Evolutionary conservation across 202 grass and related monocot genomes (phyloP), one percentile per base, ranked within the genome.

Genomic region (Hordeum pubiflorum): DNA sequence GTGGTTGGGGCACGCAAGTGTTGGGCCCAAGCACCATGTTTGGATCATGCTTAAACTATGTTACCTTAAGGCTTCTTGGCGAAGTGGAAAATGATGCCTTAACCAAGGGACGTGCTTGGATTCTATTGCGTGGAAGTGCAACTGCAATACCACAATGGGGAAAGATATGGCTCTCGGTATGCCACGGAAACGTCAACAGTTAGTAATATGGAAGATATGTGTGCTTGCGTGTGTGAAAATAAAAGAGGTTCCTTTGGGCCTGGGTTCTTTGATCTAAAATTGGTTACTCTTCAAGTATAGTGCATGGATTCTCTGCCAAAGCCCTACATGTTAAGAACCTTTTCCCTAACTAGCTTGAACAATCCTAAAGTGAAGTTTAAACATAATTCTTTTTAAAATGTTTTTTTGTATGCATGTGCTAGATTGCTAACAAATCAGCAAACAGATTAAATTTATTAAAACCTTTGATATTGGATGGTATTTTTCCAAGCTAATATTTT

Each of bases 141-240:
- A 3, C 65, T 14, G 44, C 78, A 20, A 69, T 89, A 40, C 78
- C 83, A 36, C 82, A 74, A 3, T 89, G 88, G 88, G 88, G 84
- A 7, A 89, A 90, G 69, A 83, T 90, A 81, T 90, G 84, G 84
- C 58, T 89, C n/a, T 79, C 87, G 68, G 87, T 83, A 83, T 72
- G 54, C 17, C 8, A 61, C 38, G 0, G 1, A 41, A 82, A 41
- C 9, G 13, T 2, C 21, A 12, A 21, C 32, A 76, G 40, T 60
- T 41, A 40, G 21, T 76, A 24, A 24, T 76, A 0, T 14, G 3
- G 3, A 9, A 2, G 38, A 58, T 24, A 9, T 39, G 3, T 60
- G 38, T 37, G 72, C 33, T 75, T 75, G 34, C 4, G 8, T 37
- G n/a, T 61, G 32, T 60, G 34, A 27, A 10, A 60, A 11, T 59